Base-by-base conservation (phyloP, 805 yeast genomes). In the Saturnispora hagleri region DNA sequence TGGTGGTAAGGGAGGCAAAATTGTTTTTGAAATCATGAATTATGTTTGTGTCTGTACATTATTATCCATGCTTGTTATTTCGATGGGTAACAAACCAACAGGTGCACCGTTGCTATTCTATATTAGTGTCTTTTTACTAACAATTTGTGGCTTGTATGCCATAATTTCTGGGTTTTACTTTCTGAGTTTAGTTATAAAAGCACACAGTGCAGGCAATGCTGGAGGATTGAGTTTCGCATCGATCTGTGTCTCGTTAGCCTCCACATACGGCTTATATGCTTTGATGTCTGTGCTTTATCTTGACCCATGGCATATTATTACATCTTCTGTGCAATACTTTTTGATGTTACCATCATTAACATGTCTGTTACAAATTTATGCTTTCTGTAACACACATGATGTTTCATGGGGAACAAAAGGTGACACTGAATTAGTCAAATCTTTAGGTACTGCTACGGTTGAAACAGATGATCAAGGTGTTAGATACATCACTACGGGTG, bases 391-490 rank as follows among this genome's bases (percentile, higher is more conserved):
- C 67, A 91, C 97, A 3, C 98, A 91, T 69, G 99, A 91, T 73
- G 96, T 93, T 48, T 86, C 97, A 0, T 91, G 99, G 99, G 99
- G 99, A 69, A 91, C 99, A 2, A 91, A 91, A 66, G 99, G 99
- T 58, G 97, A 90, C 55, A 86, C 84, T 57, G 79, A 78, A 54
- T 84, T 81, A 45, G 77, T 80, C 18, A 79, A 80, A 57, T 84
- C 79, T 55, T 72, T 84, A 36, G 90, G 95, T 46, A 83, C 86
- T 44, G 95, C 95, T 47, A 86, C 86, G 31, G 85, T 87, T 55
- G 83, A 80, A 47, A 83, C 86, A 62, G 84, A 84, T 55, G 93
- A 85, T 51, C 78, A 84, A 53, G 96, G 96, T 49, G 84, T 82
- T 55, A 90, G 86, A 63, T 85, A 89, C 40, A 89, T 87, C 43